Conservation (phyloP, 768 basidiomycete genomes). For the Tulasnella sp. region DNA sequence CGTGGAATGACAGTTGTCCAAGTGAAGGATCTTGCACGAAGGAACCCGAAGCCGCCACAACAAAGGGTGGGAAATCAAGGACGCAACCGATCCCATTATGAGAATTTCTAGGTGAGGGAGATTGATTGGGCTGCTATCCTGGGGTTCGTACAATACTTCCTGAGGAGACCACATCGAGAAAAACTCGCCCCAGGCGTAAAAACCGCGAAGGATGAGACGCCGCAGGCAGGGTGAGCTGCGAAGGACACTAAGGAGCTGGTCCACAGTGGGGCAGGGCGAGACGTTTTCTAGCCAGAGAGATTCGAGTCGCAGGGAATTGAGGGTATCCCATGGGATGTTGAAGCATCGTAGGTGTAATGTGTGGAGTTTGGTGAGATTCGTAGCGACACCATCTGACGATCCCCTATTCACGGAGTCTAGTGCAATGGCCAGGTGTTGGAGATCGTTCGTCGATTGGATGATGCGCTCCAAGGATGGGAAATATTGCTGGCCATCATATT, state of each 20-base stretch:
- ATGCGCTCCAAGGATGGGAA: background rate
- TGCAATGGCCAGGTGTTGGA: background rate
- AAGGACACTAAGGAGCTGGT: background rate
- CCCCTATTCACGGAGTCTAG: background rate
- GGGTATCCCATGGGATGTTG: background rate
- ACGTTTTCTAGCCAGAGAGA: background rate
- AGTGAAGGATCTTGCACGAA: background rate
- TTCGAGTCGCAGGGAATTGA: background rate
- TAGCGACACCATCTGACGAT: background rate
- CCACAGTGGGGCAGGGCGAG: background rate
- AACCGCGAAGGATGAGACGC: background rate
- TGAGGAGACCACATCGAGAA: background rate
- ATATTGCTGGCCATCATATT: background rate
- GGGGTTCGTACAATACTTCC: background rate
- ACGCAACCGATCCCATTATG: background rate
- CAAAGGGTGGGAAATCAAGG: background rate
- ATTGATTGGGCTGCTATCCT: background rate
- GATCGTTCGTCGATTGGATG: background rate
- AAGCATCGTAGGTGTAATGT: background rate
- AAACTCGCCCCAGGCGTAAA: background rate
- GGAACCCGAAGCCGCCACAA: background rate
- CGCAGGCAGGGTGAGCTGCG: background rate
- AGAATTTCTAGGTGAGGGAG: background rate
- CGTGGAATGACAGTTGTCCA: background rate
- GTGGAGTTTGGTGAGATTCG: background rate